These are phyloP conservation scores for Xylogone sp. DNA, from an alignment of 2,329 filamentous ascomycete species.

Conservation along the genomic window DNA sequence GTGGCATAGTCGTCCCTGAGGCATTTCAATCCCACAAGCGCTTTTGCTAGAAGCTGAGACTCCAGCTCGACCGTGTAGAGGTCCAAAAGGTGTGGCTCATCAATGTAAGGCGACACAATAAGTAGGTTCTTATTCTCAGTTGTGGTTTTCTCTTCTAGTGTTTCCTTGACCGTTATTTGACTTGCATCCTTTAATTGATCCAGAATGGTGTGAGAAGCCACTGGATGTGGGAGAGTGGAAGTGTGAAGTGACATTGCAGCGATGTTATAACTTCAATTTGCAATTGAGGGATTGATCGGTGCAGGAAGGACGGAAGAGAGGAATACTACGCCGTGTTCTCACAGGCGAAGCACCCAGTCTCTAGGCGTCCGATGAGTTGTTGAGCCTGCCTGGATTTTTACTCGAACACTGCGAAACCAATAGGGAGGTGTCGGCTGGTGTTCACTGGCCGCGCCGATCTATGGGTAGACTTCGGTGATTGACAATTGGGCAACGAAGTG, in stretches of 20 bases:
- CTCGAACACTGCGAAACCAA: too few relatives aligned
- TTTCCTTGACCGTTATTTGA: not conserved
- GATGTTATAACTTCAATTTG: not conserved
- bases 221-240: not conserved
- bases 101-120: conserved; percentile 73
- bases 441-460: too few relatives aligned
- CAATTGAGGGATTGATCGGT: not conserved
- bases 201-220: not conserved
- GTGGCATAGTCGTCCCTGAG: conserved; percentile 71
- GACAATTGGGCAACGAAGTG: too few relatives aligned
- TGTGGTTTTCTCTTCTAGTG: not conserved
- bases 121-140: conserved; percentile 35
- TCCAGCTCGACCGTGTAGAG: conserved; percentile 62
- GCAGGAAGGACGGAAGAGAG: not conserved
- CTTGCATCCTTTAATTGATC: not conserved
- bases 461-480: too few relatives aligned
- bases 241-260: not conserved
- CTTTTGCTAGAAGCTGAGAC: conserved; percentile 66
- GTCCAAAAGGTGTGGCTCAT: conserved; percentile 67
- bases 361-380: too few relatives aligned
- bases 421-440: too few relatives aligned
- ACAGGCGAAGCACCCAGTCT: too few relatives aligned
- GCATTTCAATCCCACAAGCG: conserved; percentile 61
- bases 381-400: too few relatives aligned
- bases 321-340: not conserved